Conservation (phyloP, 192 early-diverging fungal species). For the Coemansia sp. region DNA sequence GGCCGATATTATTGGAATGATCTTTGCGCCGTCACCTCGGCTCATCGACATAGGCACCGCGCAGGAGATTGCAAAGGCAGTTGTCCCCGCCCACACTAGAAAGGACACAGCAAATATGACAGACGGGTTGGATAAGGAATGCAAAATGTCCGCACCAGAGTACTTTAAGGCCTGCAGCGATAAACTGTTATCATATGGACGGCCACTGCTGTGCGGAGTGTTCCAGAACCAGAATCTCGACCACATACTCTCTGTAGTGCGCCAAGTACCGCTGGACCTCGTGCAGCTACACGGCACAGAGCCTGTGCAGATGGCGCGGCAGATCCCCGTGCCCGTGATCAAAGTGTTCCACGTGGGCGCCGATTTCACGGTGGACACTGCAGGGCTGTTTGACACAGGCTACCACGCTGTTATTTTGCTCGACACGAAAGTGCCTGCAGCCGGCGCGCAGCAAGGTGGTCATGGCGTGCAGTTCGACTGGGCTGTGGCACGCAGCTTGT, state of each 20-base stretch:
- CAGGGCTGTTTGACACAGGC: constrained; percentile 13
- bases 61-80: constrained; percentile 68
- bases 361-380: constrained; percentile 32
- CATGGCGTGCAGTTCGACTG: constrained; percentile 85
- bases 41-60: constrained; percentile 68
- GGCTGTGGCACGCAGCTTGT: constrained; percentile 65
- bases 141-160: neutral
- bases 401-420: constrained; percentile 50
- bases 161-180: constrained; percentile 31
- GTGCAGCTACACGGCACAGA: constrained; percentile 94
- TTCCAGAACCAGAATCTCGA: constrained; percentile 84
- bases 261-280: constrained; percentile 74
- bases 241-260: constrained; percentile 67
- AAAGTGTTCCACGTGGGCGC: constrained; percentile 87
- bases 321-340: constrained; percentile 79
- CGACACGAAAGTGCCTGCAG: constrained; percentile 61
- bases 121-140: neutral
- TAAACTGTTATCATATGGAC: constrained; percentile 11
- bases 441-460: constrained; percentile 71
- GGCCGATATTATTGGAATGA: constrained; percentile 91
- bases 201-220: constrained; percentile 88
- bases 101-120: neutral
- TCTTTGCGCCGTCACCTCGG: constrained; percentile 85
- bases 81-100: constrained; percentile 25
- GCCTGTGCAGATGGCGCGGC: constrained; percentile 58